A percentile compares a stretch with the other conserved stretches of the same genome.
Conservation (phyloP, 345 rosid genomes). For the Syzygium oleosum region DNA sequence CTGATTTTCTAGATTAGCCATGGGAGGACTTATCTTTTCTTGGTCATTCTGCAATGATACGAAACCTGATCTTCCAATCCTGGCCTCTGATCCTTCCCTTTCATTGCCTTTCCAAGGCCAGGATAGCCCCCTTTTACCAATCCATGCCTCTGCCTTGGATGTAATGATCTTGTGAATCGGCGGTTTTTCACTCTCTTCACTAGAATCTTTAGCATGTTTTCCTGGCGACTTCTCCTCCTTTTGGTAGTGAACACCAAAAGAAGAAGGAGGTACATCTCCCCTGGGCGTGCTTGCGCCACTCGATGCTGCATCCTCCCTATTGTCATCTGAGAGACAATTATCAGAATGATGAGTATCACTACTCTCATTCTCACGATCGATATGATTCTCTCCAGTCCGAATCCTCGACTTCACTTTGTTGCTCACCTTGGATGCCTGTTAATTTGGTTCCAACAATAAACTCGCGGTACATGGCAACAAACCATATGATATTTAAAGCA, state of each 20-base stretch:
- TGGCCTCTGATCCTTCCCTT: constrained; percentile 53
- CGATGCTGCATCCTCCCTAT: constrained; percentile 73
- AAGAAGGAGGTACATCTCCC: constrained; percentile 49
- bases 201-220: constrained; percentile 47
- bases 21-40: constrained; percentile 35
- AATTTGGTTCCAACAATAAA: constrained; percentile 15
- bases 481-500: constrained; percentile 8
- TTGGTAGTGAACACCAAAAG: constrained; percentile 54
- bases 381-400: constrained; percentile 39
- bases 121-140: constrained; percentile 71
- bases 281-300: constrained; percentile 94
- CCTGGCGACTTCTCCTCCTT: constrained; percentile 38
- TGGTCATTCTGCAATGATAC: constrained; percentile 55
- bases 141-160: constrained; percentile 85
- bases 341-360: constrained; percentile 71
- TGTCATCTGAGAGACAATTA: constrained; percentile 52
- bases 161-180: constrained; percentile 60
- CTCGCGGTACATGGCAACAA: neutral
- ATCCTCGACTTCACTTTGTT: constrained; percentile 79
- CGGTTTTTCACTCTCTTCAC: constrained; percentile 66
- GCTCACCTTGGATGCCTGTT: constrained; percentile 79
- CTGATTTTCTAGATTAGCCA: constrained; percentile 38
- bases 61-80: constrained; percentile 36
- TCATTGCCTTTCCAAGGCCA: constrained; percentile 99
- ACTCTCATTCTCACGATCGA: constrained; percentile 67